phyloP scores from a whole-genome alignment of 129 eudicot genomes.

The Glebionis coronaria region DNA sequence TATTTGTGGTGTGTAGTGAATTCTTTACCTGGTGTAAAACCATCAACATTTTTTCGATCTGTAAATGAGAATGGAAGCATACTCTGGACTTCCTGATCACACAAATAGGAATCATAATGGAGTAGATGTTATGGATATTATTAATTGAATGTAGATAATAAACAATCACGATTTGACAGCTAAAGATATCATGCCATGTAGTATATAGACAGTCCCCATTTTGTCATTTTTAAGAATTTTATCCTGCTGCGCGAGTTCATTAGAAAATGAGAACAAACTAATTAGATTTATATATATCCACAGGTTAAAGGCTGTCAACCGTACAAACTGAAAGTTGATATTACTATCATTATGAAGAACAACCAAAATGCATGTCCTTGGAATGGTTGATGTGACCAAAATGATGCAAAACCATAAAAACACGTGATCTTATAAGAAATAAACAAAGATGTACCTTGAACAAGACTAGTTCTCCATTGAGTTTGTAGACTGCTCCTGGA shows the following conservation, averaged over 20 bases:
- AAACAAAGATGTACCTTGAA: background rate
- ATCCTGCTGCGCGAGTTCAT: too few species aligned
- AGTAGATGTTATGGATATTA: too few species aligned
- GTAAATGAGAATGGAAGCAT: background rate
- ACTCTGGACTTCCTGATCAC: background rate
- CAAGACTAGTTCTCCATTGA: background rate
- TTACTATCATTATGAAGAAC: background rate
- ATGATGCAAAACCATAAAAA: background rate
- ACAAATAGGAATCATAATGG: too few species aligned
- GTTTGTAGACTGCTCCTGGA: background rate
- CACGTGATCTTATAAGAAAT: background rate
- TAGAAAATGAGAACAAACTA: too few species aligned
- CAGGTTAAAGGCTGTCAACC: too few species aligned
- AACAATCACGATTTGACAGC: too few species aligned
- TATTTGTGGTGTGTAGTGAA: background rate
- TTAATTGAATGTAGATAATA: too few species aligned
- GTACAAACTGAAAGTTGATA: too few species aligned
- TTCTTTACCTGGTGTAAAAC: background rate
- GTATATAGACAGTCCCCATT: too few species aligned
- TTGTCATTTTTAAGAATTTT: too few species aligned
- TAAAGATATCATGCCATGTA: too few species aligned
- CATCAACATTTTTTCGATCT: background rate
- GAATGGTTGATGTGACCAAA: background rate
- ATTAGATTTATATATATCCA: too few species aligned
- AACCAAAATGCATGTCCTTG: background rate